phyloP scores from a whole-genome alignment of 495 filamentous ascomycete genomes.

The Parachaetomium inaequale region DNA sequence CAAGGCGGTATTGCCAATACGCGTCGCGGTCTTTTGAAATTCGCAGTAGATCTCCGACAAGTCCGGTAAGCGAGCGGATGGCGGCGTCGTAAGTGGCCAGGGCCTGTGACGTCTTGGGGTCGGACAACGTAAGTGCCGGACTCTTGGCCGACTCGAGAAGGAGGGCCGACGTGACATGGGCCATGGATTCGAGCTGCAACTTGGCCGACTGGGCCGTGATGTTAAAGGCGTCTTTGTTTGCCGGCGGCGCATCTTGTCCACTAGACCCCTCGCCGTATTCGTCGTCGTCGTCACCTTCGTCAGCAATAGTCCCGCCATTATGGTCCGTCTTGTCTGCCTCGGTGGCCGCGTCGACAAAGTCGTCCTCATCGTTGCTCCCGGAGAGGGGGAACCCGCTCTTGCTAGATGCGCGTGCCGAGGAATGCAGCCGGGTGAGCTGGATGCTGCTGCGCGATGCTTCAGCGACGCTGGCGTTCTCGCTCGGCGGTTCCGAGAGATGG shows the following conservation, averaged over 20 bases:
- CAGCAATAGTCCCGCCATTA: conserved; percentile 24
- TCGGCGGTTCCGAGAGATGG: conserved; percentile 42
- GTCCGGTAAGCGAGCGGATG: conserved; percentile 77
- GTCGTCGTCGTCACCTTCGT: conserved; percentile 70
- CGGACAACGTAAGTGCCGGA: conserved; percentile 64
- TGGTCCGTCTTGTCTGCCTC: conserved; percentile 32
- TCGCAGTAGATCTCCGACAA: conserved; percentile 82
- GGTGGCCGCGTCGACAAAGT: conserved; percentile 38
- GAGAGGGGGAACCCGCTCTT: conserved; percentile 31
- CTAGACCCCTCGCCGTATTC: conserved; percentile 82
- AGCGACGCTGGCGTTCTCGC: conserved; percentile 49
- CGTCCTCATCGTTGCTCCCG: conserved; percentile 44
- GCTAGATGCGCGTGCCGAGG: conserved; percentile 25
- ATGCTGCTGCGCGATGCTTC: conserved; percentile 45
- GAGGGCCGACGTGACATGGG: conserved; percentile 76
- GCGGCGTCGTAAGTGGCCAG: conserved; percentile 85
- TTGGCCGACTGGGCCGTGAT: conserved; percentile 94
- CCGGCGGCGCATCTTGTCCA: conserved; percentile 64
- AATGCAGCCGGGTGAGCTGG: conserved; percentile 43
- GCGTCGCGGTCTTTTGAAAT: conserved; percentile 91
- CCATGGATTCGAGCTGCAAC: conserved; percentile 83
- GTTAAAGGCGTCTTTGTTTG: conserved; percentile 85
- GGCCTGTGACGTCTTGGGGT: conserved; percentile 72
- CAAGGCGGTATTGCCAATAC: conserved; percentile 93
- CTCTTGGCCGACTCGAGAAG: conserved; percentile 67